Base-by-base conservation (phyloP, 2,329 filamentous ascomycete species). In the Simplicillium aogashimaense region DNA sequence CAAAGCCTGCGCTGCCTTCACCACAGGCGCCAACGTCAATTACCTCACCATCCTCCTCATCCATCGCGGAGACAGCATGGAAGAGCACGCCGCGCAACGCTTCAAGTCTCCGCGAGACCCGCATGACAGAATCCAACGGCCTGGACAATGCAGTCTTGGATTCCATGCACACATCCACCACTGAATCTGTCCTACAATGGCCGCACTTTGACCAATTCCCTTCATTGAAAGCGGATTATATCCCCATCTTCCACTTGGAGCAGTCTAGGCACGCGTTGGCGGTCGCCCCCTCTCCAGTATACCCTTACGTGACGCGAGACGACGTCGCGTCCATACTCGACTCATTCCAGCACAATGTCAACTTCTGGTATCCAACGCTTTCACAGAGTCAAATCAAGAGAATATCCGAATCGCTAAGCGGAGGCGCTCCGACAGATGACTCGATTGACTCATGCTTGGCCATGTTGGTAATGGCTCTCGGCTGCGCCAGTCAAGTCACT, bases 311-410 rank as follows among this genome's bases (percentile, higher is more conserved):
- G 5, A 59, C 59, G 2, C 47, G 58, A 0, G 53, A 60, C 1
- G 69, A 72, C 7, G 51, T 72, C 2, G 57, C 63, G 13, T 50
- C 50, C 0, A 62, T 69, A 5, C 49, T 72, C 0, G 51, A 57
- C 2, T 60, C 65, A 0, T 74, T 74, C 35, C 59, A 69, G 43
- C 51, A 53, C 3, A 64, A 60, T 29, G 55, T 72, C 33, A 74
- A 74, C 49, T 72, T 72, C 36, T 74, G 68, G 67, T 74, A 73
- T 41, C 70, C 69, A 0, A 70, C 66, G 6, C 61, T 70, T 55
- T 67, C 67, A 0, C 58, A 57, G 34, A 43, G 45, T 0, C 66
- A 64, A 18, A 49, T 70, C 1, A 46, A 55, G 2, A 48, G 47
- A 16, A 51, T 64, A 4, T 54, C 60, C 7, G 36, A 40, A 1